Conservation (phyloP, 2,329 filamentous ascomycete species). For the Sporothrix phasma region DNA sequence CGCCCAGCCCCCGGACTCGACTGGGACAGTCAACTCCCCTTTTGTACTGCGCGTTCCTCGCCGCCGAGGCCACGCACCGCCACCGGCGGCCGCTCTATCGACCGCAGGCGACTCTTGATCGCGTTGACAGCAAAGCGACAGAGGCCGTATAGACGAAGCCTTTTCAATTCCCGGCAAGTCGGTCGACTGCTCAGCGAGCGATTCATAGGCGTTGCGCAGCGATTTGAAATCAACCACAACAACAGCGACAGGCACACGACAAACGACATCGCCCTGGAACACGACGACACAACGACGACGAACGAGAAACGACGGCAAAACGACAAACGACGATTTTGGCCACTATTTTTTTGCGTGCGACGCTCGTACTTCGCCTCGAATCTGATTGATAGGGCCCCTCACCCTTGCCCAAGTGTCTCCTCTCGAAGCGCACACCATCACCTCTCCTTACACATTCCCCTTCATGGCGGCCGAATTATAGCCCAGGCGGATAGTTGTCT, state of each 20-base stretch:
- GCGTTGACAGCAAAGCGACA: neutral
- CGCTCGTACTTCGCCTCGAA: neutral
- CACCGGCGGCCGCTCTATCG: neutral
- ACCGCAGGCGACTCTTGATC: neutral
- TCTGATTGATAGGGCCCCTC: neutral
- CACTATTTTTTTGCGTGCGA: neutral
- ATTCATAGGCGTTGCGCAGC: neutral
- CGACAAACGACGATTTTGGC: no score
- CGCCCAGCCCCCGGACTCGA: slow-evolving; percentile 12
- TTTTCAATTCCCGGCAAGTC: neutral
- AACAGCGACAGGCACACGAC: neutral
- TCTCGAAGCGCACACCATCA: neutral
- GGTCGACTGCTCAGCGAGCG: neutral
- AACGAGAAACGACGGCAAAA: neutral
- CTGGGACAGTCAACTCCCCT: neutral
- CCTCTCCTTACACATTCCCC: neutral
- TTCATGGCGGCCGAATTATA: slow-evolving; percentile 7
- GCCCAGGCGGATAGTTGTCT: neutral
- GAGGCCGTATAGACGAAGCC: neutral
- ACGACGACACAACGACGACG: neutral
- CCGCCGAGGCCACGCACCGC: slow-evolving; percentile 5
- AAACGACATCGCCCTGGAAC: neutral
- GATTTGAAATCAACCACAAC: slow-evolving; percentile 3
- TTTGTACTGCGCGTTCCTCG: neutral
- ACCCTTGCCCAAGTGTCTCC: neutral